Base-by-base conservation (phyloP, 306 rosid species). In the Prunus salicina region DNA sequence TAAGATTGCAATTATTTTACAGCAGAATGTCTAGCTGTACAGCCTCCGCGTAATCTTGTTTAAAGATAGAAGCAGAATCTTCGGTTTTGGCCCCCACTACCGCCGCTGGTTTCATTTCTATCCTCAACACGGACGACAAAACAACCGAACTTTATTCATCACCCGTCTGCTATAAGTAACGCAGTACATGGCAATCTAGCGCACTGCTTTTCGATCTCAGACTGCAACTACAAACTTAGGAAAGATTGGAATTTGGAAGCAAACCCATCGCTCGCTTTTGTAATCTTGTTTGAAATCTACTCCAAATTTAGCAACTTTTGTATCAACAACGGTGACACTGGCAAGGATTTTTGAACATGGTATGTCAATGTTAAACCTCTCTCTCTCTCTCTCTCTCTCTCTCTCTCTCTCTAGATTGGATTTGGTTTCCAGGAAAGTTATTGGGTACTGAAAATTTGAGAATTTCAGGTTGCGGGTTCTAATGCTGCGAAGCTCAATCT, bases 321-420 rank as follows among this genome's bases (percentile, higher is more conserved):
- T 30, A 55, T 38, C 56, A 25, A 25, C 11, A 67, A 22, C 32
- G 7, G 0, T 24, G 24, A 45, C 57, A 25, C 6, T 60, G 27
- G 46, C 77, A 8, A 73, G 57, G 68, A 45, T 62, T 41, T 41
- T 56, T 58, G 4, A 73, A 25, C 56, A 73, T 73, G 77, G 77
- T 60, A 43, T 43, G 68, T 60, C 56, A 41, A 60, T 72, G 73
- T 24, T 38, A 69, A 47, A 52, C 6, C 41, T 14, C 1, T 62
- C 28, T 25, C 18, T 62, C 43, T 62, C 19, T 62, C 19, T 13
- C 15, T 24, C 5, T 27, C 20, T 34, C 41, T 13, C 15, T 41
- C 38, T 27, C 3, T 61, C 61, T 24, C 30, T 30, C 6, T 32
- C 6, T 34, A 34, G 41, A 34, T 34, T 34, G 41, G 64, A 56